Conservation (phyloP, 164 flowering plant genomes). For the Litsea cubeba region DNA sequence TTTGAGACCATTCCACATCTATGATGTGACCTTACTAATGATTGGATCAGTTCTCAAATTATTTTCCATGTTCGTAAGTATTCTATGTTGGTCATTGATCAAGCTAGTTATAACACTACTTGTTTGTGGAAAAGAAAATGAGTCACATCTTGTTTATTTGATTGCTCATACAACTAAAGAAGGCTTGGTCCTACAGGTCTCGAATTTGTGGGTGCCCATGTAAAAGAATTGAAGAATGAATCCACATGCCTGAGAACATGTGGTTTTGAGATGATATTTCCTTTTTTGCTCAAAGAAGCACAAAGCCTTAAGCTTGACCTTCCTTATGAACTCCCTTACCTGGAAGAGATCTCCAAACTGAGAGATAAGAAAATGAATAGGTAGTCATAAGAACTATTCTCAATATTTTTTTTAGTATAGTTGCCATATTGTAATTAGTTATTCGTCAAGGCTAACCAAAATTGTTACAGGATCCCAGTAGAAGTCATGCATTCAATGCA, state of each 20-base stretch:
- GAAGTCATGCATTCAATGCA: conserved; percentile 67
- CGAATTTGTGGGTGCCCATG: not conserved
- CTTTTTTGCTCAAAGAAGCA: conserved; percentile 5
- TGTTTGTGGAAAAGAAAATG: too few species aligned
- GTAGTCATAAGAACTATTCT: not conserved
- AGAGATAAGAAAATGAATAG: conserved; percentile 3
- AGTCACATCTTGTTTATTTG: too few species aligned
- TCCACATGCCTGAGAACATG: not conserved
- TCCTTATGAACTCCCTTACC: conserved; percentile 4
- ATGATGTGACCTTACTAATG: too few species aligned
- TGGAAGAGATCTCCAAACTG: not conserved
- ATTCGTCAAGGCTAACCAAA: too few species aligned
- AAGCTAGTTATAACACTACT: too few species aligned
- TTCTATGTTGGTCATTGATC: too few species aligned
- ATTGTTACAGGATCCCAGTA: conserved; percentile 56
- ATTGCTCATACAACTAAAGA: too few species aligned
- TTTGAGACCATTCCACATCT: too few species aligned
- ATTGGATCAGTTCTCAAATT: too few species aligned
- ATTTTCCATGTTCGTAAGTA: too few species aligned
- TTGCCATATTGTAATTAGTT: too few species aligned
- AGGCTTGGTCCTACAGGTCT: not conserved
- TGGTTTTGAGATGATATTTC: conserved; percentile 10
- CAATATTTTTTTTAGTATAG: too few species aligned
- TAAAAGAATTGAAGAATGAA: not conserved
- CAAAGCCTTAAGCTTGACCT: not conserved